Percentiles rank a stretch among this genome's conserved stretches.
Conservation (phyloP, 2,329 filamentous ascomycete genomes). For the Coniochaeta prunicola region DNA sequence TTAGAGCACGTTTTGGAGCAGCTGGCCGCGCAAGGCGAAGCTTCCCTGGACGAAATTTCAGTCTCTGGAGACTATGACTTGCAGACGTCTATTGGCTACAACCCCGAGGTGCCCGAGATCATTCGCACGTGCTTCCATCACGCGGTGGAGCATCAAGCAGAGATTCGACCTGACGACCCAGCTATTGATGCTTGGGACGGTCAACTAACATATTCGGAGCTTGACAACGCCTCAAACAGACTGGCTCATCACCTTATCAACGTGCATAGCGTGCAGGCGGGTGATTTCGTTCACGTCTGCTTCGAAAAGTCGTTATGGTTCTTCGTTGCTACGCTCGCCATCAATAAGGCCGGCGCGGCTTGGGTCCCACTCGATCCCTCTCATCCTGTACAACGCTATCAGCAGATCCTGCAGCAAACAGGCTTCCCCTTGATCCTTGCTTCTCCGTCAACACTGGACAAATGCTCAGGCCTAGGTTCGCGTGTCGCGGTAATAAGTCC, state of each 20-base stretch:
- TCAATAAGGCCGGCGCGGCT: conserved; percentile 4
- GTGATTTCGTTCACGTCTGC: neutral
- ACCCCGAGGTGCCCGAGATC: no score
- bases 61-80: no score
- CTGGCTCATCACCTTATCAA: neutral
- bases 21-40: no score
- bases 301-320: conserved; percentile 7
- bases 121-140: no score
- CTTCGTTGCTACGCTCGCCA: conserved; percentile 1
- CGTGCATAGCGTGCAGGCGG: neutral
- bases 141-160: neutral
- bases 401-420: neutral
- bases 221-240: neutral
- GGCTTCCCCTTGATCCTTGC: no score
- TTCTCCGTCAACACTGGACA: no score
- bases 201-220: neutral
- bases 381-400: conserved; percentile 2
- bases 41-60: no score
- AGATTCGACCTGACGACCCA: neutral
- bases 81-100: no score
- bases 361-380: conserved; percentile 4
- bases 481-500: no score
- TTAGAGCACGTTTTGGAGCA: no score
- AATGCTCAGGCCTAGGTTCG: no score
- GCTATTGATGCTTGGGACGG: neutral